Percentiles rank a stretch among this genome's conserved stretches.
These are phyloP conservation scores for Termitomyces sp. DNA, from an alignment of 768 basidiomycete genomes.

Conservation along the genomic window DNA sequence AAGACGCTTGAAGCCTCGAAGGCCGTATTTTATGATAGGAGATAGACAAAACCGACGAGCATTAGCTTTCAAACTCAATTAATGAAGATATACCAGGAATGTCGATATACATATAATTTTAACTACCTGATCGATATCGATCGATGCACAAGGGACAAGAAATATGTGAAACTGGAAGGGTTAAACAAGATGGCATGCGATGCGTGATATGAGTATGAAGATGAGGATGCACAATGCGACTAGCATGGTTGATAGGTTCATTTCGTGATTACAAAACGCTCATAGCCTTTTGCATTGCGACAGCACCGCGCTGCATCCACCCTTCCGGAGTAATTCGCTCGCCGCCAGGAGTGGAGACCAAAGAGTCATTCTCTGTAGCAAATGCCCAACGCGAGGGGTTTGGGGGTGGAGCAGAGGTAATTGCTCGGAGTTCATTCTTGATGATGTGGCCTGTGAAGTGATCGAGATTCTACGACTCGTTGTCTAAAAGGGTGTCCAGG, in stretches of 20 bases:
- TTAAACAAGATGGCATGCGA: neutral
- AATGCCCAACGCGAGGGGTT: slow-evolving; percentile 58
- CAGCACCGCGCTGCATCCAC: slow-evolving; percentile 48
- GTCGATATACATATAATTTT: neutral
- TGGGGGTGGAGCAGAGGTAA: slow-evolving; percentile 56
- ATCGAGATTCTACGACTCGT: slow-evolving; percentile 45
- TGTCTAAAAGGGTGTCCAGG: neutral
- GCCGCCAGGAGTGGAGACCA: slow-evolving; percentile 37
- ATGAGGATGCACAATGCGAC: neutral
- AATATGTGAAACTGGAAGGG: neutral
- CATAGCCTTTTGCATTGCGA: slow-evolving; percentile 37
- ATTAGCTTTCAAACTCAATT: neutral
- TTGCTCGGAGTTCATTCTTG: slow-evolving; percentile 58
- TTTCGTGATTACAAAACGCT: slow-evolving; percentile 13
- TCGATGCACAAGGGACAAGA: neutral
- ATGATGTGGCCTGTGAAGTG: slow-evolving; percentile 69
- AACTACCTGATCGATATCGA: neutral
- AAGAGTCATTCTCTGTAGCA: slow-evolving; percentile 47
- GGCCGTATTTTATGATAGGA: neutral
- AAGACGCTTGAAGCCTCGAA: neutral
- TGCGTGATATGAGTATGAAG: neutral
- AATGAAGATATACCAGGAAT: neutral
- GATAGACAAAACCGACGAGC: neutral
- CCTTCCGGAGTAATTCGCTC: slow-evolving; percentile 46
- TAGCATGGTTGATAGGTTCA: neutral